Base-by-base conservation (phyloP, 176 grass and related monocot species). In the Phragmites australis region DNA sequence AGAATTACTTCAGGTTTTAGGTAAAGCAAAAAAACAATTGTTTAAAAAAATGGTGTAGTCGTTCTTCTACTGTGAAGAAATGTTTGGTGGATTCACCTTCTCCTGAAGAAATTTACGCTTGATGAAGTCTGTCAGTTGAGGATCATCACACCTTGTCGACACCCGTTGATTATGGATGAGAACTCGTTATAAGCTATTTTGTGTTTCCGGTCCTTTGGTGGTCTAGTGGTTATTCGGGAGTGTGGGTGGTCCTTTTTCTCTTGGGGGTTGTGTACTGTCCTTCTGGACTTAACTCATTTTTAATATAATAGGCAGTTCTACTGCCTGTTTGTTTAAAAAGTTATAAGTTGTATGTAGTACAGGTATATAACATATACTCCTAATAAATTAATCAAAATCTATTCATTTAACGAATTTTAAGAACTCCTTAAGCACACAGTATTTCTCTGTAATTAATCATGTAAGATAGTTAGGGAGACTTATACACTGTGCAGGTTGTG, bases 71-170 rank as follows among this genome's bases (percentile, higher is more conserved):
- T 0, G 15, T 18, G 15, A 14, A 56, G 4, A 80, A n/a, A 27
- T 57, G 77, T 44, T 40, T 70, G 8, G 26, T 12, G 31, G 16
- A 58, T 81, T 80, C 76, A 98, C 96, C 90, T 98, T 92, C 78
- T 93, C 92, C 42, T 65, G 31, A 5, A 98, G 96, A 54, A 89
- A 98, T 75, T 98, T 90, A n/a, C 75, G 67, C 72, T 98, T 92
- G 2, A 98, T 52, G 21, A 94, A 98, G 55, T 94, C 90, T 11
- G 22, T 58, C 81, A 94, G 66, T 71, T 98, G 90, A 53, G 92
- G 88, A 89, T 98, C 96, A 39, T 91, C 93, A 66, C 65, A 87
- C 65, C 70, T 79, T 48, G 53, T 34, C 21, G 92, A 92, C 14
- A 95, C 84, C 96, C 95, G 83, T 86, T 91, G 42, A 93, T 80